Evolutionary conservation across 441 rosid species (phyloP).

Genomic region (Populus hybrid): DNA sequence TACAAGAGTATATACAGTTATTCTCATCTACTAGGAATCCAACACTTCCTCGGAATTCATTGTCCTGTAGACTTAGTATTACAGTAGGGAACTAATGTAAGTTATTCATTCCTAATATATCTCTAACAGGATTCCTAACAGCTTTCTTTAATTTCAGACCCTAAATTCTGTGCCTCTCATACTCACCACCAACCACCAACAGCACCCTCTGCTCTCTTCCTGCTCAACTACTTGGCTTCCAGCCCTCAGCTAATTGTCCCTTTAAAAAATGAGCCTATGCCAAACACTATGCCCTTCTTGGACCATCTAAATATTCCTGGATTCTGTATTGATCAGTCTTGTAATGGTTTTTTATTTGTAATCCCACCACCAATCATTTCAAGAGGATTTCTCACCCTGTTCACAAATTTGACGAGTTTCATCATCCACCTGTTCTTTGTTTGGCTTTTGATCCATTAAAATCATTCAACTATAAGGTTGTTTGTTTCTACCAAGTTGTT

Average conservation of each 20-base stretch:
- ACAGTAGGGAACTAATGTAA: too few relatives aligned
- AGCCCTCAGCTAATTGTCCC: not conserved
- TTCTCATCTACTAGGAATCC: too few relatives aligned
- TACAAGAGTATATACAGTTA: too few relatives aligned
- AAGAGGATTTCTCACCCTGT: not conserved
- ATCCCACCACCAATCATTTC: constrained; percentile 5
- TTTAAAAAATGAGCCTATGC: not conserved
- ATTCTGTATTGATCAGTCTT: not conserved
- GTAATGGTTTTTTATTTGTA: constrained; percentile 10
- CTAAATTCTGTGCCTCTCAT: not conserved
- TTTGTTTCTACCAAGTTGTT: not conserved
- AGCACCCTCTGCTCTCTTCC: not conserved
- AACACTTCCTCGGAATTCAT: too few relatives aligned
- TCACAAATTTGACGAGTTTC: too few relatives aligned
- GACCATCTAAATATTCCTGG: not conserved
- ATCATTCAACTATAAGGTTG: not conserved
- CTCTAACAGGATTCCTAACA: too few relatives aligned
- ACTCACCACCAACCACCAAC: not conserved
- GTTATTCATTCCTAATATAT: too few relatives aligned
- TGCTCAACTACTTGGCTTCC: not conserved
- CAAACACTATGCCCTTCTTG: not conserved
- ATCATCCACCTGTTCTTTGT: not conserved
- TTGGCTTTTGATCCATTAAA: not conserved
- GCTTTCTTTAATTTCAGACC: not conserved
- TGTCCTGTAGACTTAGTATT: too few relatives aligned